Base-by-base conservation (phyloP, 768 basidiomycete species). In the Psilocybe cubensis region DNA sequence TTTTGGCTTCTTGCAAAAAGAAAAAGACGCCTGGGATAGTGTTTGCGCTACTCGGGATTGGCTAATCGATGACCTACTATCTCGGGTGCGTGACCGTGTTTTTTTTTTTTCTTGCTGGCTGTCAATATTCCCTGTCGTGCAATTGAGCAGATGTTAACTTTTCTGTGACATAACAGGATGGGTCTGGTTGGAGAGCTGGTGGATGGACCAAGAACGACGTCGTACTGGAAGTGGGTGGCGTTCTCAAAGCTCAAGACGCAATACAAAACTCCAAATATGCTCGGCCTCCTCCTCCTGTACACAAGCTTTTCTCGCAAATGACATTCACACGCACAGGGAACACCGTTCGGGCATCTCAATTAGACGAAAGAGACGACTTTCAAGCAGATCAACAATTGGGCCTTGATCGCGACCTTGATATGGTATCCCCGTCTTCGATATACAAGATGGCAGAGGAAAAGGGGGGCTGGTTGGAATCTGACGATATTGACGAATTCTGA, bases 1-100 rank as follows among this genome's bases (percentile, higher is more conserved):
- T 74, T 99, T 95, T 69, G 86, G 89, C 25, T 74, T 72, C 40
- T 74, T 86, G 12, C 72, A 75, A 25, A 79, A 74, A 65, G 83
- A 85, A 66, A 80, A 83, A 57, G 81, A 83, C n/a, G 85, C 85
- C 3, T 79, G 79, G 72, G 84, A 81, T 51, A 84, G 79, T 18
- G 76, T 91, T 31, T 73, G 78, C 51, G 81, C 84, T 61, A 80
- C 83, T 0, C 74, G 75, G 46, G 74, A 73, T 42, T 92, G 92
- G 92, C 70, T 90, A 17, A 69, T 75, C 12, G 72, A 68, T 33
- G 70, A 66, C 14, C 70, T 65, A 41, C 53, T 57, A 20, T 52
- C 42, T 43, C 54, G 28, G 25, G 71, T 63, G 27, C 49, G 63
- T 54, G 59, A 23, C 20, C 42, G 41, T 8, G 41, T 25, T 33